phyloP scores from a whole-genome alignment of 441 rosid genomes.

The Gossypium davidsonii region DNA sequence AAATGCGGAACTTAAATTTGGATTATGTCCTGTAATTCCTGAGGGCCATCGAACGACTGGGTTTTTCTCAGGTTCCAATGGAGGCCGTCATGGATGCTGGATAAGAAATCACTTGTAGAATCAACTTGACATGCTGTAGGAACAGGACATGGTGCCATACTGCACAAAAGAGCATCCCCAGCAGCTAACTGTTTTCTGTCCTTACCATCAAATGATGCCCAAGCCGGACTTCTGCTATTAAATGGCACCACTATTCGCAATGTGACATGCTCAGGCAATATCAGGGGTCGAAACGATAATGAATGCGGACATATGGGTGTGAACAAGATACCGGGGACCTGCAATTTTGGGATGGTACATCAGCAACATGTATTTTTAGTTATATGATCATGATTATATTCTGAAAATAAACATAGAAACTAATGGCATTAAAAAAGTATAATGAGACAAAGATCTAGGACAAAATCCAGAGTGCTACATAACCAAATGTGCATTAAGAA shows the following conservation, averaged over 20 bases:
- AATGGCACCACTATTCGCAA: constrained; percentile 73
- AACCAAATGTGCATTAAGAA: background rate
- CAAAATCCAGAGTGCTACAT: background rate
- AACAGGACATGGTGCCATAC: constrained; percentile 99
- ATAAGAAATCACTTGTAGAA: constrained; percentile 79
- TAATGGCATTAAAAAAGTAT: background rate
- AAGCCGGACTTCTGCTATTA: constrained; percentile 86
- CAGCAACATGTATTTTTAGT: background rate
- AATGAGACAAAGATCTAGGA: background rate
- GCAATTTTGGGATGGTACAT: constrained; percentile 7
- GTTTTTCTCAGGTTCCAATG: constrained; percentile 91
- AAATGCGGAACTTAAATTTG: background rate
- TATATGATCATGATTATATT: background rate
- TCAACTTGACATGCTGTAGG: constrained; percentile 86
- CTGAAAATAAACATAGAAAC: background rate
- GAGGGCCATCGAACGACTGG: constrained; percentile 77
- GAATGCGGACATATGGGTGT: constrained; percentile 99
- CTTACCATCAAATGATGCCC: constrained; percentile 97
- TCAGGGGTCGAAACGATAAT: constrained; percentile 90
- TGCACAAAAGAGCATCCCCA: constrained; percentile 86
- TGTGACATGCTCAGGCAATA: constrained; percentile 90
- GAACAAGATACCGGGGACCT: constrained; percentile 95
- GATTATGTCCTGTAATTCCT: constrained; percentile 19
- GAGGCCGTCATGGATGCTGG: constrained; percentile 90
- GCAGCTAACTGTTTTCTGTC: constrained; percentile 72